Conservation (phyloP, 352 stramenopile genomes). For the Blastocystis sp. region DNA sequence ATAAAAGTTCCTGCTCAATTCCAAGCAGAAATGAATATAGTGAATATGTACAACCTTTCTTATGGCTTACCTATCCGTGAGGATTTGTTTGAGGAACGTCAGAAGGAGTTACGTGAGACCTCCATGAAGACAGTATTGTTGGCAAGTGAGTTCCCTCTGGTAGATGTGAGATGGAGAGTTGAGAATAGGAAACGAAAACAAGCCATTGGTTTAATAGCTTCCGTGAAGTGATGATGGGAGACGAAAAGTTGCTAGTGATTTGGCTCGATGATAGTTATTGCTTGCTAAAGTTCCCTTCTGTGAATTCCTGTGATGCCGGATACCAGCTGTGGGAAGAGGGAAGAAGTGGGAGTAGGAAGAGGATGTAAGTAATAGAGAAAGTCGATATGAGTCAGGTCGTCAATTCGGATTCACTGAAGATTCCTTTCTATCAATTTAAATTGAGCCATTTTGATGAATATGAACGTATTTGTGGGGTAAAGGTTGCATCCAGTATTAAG, state of each 20-base stretch:
- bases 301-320: neutral
- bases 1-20: neutral
- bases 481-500: neutral
- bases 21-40: constrained; percentile 18
- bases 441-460: neutral
- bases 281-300: constrained; percentile 4
- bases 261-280: constrained; percentile 33
- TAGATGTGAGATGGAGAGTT: neutral
- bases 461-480: constrained; percentile 7
- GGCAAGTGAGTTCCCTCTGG: neutral
- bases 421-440: neutral
- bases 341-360: neutral
- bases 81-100: neutral
- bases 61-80: neutral
- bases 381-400: neutral
- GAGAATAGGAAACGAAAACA: constrained; percentile 14
- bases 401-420: neutral
- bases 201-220: neutral
- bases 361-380: neutral
- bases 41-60: constrained; percentile 40
- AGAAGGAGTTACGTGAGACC: neutral
- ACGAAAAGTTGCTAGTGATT: constrained; percentile 8
- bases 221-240: neutral
- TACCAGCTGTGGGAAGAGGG: neutral
- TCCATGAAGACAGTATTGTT: neutral